Percentiles rank a stretch among this genome's conserved stretches.
Evolutionary conservation across 2,329 filamentous ascomycete species (phyloP).

Genomic region (Ascosphaera acerosa): DNA sequence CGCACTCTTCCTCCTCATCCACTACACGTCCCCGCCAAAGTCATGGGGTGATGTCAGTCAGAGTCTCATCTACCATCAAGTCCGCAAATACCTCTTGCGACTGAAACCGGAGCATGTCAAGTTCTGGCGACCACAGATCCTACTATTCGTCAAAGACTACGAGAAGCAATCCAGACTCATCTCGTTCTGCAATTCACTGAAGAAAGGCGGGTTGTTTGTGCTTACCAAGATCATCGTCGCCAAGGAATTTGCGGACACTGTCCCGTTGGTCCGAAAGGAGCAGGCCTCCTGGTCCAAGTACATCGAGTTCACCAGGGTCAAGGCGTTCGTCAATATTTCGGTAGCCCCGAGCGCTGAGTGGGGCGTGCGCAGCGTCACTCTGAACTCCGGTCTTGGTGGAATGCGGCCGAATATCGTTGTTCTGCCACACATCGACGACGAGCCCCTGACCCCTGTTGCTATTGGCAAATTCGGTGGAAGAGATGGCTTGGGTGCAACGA

Average conservation of each 20-base stretch:
- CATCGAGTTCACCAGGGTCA: conserved; percentile 65
- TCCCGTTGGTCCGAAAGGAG: conserved; percentile 57
- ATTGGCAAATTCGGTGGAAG: background rate
- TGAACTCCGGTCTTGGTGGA: conserved; percentile 59
- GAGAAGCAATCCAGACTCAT: conserved; percentile 62
- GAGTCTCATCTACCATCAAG: conserved; percentile 68
- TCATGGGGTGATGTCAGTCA: conserved; percentile 80
- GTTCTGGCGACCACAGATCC: conserved; percentile 75
- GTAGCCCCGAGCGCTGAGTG: conserved; percentile 64
- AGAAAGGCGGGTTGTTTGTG: conserved; percentile 67
- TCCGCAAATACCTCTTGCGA: conserved; percentile 66
- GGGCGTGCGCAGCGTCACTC: conserved; percentile 59
- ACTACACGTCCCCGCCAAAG: conserved; percentile 65
- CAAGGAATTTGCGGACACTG: conserved; percentile 50
- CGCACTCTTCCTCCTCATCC: conserved; percentile 58
- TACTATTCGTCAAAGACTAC: conserved; percentile 61
- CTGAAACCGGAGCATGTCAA: conserved; percentile 74
- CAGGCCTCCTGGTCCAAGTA: conserved; percentile 67
- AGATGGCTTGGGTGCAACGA: background rate
- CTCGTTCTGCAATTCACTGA: conserved; percentile 75
- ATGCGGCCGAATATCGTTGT: conserved; percentile 80
- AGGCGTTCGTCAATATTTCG: conserved; percentile 69
- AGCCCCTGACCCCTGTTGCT: background rate
- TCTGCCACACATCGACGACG: conserved; percentile 15
- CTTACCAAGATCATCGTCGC: conserved; percentile 74